Evolutionary conservation across 768 basidiomycete species (phyloP), one percentile per base, ranked within the genome.

Genomic region (Leccinum subtestaceum): DNA sequence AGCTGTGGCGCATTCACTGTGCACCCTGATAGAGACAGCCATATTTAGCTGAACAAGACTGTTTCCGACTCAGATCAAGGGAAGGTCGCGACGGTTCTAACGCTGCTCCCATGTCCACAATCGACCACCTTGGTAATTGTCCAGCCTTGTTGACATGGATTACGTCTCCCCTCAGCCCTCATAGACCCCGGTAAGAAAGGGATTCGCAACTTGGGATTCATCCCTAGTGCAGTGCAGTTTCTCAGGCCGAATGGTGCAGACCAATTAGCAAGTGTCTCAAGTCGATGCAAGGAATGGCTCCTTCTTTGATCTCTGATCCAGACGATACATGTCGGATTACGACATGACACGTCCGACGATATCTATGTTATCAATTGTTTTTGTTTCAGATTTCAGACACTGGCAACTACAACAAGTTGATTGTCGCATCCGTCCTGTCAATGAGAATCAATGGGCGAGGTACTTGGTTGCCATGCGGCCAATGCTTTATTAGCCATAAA

Each of bases 171-270:
- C 67, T 69, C 51, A 56, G 50, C 61, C 67, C 67, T 56, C 50
- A 38, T 8, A 48, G 43, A 38, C 34, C 7, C 57, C 29, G 54
- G n/a, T 32, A 52, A 47, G 55, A 52, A 57, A 56, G 57, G 46
- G 68, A 68, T 63, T 61, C 68, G 43, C 64, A 62, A 62, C 34
- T 53, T 12, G 47, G 23, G 67, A 67, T 65, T 52, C 68, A 51
- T 58, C 57, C 49, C 29, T 29, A 29, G 29, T 29, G 29, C 29
- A 29, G 38, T 19, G 34, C n/a, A 29, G 23, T 48, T 65, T 59
- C 60, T 55, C 55, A 36, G 45, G 25, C 45, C 32, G 45, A 55
- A 43, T 53, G 56, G 57, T 47, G 57, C n/a, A 12, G 52, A 40
- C 34, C 25, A 51, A 58, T 54, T 6, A 32, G 46, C n/a, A 56